Base-by-base conservation (phyloP, 306 rosid genomes). In the Ormosia emarginata region DNA sequence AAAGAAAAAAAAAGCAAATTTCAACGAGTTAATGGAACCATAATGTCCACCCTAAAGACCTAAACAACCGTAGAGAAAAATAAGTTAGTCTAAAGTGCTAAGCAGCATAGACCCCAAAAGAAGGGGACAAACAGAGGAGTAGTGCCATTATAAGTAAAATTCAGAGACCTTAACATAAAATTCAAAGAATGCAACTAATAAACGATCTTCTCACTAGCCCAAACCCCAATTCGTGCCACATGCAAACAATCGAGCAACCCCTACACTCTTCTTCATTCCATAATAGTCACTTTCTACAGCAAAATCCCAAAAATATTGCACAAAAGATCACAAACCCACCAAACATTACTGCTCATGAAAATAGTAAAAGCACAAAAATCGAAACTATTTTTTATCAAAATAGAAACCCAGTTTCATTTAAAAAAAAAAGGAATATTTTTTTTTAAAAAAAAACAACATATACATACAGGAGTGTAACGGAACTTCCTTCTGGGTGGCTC, bases 211-310 rank as follows among this genome's bases (percentile, higher is more conserved):
- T 10, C 37, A 24, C 44, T 34, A n/a, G 44, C 74, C 63, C 47
- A 72, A 77, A 72, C 29, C 33, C 70, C 56, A 81, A 69, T 29
- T 71, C 59, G 43, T 14, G 72, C 46, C 14, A 67, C 65, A 64
- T 29, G 66, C 85, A 75, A 10, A 69, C 40, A 74, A 79, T 41
- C 3, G 3, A 74, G n/a, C n/a, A n/a, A n/a, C n/a, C n/a, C n/a
- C n/a, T n/a, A n/a, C n/a, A n/a, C n/a, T n/a, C n/a, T n/a, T n/a
- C n/a, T n/a, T n/a, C n/a, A n/a, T n/a, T n/a, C n/a, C n/a, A n/a
- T n/a, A n/a, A n/a, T n/a, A n/a, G n/a, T n/a, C n/a, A n/a, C n/a
- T n/a, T n/a, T n/a, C n/a, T n/a, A n/a, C n/a, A n/a, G n/a, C n/a
- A n/a, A n/a, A n/a, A n/a, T n/a, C n/a, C n/a, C n/a, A n/a, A n/a